Evolutionary conservation across 805 yeast species (phyloP), one percentile per base, ranked within the genome.

Genomic region (Candida nanaspora): DNA sequence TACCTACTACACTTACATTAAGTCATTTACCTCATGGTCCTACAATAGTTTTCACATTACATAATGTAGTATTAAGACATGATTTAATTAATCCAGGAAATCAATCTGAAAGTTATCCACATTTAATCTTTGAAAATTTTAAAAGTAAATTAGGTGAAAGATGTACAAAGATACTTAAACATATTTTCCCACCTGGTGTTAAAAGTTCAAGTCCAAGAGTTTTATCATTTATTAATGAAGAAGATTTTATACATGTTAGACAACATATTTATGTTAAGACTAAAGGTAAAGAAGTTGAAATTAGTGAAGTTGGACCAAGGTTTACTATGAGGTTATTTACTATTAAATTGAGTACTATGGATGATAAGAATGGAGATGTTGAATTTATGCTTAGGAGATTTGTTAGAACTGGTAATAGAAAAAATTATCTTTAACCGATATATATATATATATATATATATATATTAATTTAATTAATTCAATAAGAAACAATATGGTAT

Each of bases 21-120:
- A 82, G 93, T 27, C 99, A 93, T 68, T 85, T 93, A 61, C 99
- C 98, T 4, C 96, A 93, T 59, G 99, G 99, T 0, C 99, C 98
- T 16, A 85, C 97, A 2, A 94, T 93, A 27, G 82, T 85, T 35
- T 93, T 93, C 70, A 86, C 97, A 10, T 68, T 93, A 42, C 98
- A 93, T 63, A 93, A 93, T 55, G 98, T 93, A 40, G 88, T 86
- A 21, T 69, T 93, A 42, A 81, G 98, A 61, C 99, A 93, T 61
- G 99, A 93, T 65, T 74, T 93, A 35, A 69, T 82, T 22, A 78
- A 86, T 52, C 72, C 83, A 25, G 97, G 97, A 14, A 88, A 85
- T 54, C 86, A 85, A 48, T 79, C 91, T 43, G 97, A 93, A 63
- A 86, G 85, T 1, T 85, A 85, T 55, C 99, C 99, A 13, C 98